Evolutionary conservation across 2,329 filamentous ascomycete genomes (phyloP), one percentile per base, ranked within the genome.

Genomic region (Fusarium tanahbumbuense): DNA sequence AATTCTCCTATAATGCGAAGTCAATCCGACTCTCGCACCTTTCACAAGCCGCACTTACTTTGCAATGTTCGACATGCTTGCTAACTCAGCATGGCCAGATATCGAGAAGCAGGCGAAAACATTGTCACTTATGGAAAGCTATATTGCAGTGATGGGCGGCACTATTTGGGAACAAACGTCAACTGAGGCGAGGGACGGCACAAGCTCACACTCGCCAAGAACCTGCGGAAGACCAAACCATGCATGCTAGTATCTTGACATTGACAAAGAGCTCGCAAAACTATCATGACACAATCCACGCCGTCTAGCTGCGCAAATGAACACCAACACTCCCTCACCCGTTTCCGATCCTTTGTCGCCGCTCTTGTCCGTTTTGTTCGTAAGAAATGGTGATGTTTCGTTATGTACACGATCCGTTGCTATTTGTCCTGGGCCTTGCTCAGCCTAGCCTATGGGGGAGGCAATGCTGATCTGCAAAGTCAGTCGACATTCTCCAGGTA

Each of bases 361-460:
- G 64, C 56, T 68, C 52, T 44, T 56, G 42, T 56, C 50, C 45
- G 44, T 60, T 56, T 58, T 37, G 59, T 53, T 61, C 58, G 48
- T 67, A 66, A 74, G 66, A 72, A 73, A 71, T 72, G 68, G 64
- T 74, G 62, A 67, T 71, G 62, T 64, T 71, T 59, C 61, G 57
- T 65, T 73, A 73, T 73, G 67, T 73, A 75, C 72, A 74, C 60
- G 68, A 66, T 71, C 56, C 64, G 62, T 71, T 59, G 64, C 59
- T 64, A 8, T 40, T 23, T 42, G 28, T 52, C 59, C 56, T 56
- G 30, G 37, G 50, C 42, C 30, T 47, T 47, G 59, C 55, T 57
- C 27, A 23, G 30, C 56, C 48, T 34, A 61, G 47, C 66, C 42
- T 18, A 42, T 23, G 37, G 23, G 13, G 48, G 25, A 57, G 32